Evolutionary conservation across 2,329 filamentous ascomycete species (phyloP), one percentile per base, ranked within the genome.

Genomic region (Microsporum ferrugineum): DNA sequence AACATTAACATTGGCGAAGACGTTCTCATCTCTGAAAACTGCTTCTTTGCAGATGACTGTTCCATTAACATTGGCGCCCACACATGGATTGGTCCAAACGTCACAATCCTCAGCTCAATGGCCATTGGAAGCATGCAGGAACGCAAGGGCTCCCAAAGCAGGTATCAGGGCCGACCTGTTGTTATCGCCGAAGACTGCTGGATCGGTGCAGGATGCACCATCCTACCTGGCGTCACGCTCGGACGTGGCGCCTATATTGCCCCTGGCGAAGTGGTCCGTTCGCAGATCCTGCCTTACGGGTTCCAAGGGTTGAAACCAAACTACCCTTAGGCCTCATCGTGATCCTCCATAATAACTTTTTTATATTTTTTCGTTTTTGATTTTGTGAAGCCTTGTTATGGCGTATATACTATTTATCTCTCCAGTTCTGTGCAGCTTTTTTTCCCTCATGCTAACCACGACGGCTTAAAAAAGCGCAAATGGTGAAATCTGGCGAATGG

Each of bases 1-100:
- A 97, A 99, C 72, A 88, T 97, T 68, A 82, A 83, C 56, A 88
- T 99, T 66, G 91, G 89, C 10, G 87, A 91, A 67, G 86, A 94
- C 65, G 89, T 95, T 2, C 83, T 86, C 60, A 88, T 99, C 66
- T 89, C 88, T 17, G 83, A 88, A 60, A 88, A 89, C 68, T 96
- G 91, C 73, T 86, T 85, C 31, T 87, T 97, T 69, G 84, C 91
- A 61, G 94, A 99, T 71, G 86, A 91, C n/a, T 88, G 86, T 71
- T 81, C 86, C 65, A 88, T 97, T 63, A 84, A 79, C 55, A 91
- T 97, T 68, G 91, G 91, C 2, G 84, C 89, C 63, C 77, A 75
- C 68, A 87, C 70, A 0, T 76, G 74, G 73, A 86, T 91, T 65
- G 90, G 90, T 1, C 88, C 89, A 0, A 89, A 91, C 66, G 92